A percentile compares a stretch with the other conserved stretches of the same genome.
These are phyloP conservation scores for Aspergillus costaricaensis DNA, from an alignment of 2,329 filamentous ascomycete genomes.

Conservation along the genomic window DNA sequence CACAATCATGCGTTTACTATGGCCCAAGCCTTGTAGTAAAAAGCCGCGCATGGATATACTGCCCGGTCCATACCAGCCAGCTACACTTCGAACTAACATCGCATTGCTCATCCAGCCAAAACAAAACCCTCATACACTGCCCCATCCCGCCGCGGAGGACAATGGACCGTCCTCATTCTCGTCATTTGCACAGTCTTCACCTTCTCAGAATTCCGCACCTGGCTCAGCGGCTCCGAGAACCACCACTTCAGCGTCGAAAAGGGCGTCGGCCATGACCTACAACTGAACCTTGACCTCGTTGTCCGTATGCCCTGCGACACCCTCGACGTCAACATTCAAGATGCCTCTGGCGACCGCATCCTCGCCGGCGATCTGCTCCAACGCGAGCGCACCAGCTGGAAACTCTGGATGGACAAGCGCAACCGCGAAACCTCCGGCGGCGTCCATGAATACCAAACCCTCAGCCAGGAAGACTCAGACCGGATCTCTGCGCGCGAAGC, in stretches of 20 bases:
- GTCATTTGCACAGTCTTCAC: constrained; percentile 73
- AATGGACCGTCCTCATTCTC: constrained; percentile 86
- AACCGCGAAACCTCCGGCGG: constrained; percentile 60
- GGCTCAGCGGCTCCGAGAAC: constrained; percentile 80
- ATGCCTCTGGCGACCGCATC: constrained; percentile 89
- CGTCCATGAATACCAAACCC: constrained; percentile 57
- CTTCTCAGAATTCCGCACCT: constrained; percentile 74
- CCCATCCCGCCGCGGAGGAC: constrained; percentile 80
- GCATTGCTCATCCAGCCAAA: constrained; percentile 66
- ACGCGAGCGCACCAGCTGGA: constrained; percentile 78
- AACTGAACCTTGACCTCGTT: constrained; percentile 95
- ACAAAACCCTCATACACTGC: constrained; percentile 91
- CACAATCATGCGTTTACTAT: background rate
- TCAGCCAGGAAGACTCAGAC: constrained; percentile 65
- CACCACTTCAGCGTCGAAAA: constrained; percentile 95
- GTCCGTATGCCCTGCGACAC: constrained; percentile 83
- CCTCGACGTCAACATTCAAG: constrained; percentile 95
- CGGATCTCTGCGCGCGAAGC: constrained; percentile 53
- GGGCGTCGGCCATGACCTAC: constrained; percentile 79
- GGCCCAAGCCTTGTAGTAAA: background rate
- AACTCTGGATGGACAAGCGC: constrained; percentile 73
- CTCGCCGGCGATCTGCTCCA: constrained; percentile 73
- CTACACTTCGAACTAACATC: constrained; percentile 7
- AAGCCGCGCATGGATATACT: background rate
- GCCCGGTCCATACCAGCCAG: background rate